A percentile compares a stretch with the other conserved stretches of the same genome.
Evolutionary conservation across 495 filamentous ascomycete species (phyloP).

Genomic region (Penicillium longicatenatum): DNA sequence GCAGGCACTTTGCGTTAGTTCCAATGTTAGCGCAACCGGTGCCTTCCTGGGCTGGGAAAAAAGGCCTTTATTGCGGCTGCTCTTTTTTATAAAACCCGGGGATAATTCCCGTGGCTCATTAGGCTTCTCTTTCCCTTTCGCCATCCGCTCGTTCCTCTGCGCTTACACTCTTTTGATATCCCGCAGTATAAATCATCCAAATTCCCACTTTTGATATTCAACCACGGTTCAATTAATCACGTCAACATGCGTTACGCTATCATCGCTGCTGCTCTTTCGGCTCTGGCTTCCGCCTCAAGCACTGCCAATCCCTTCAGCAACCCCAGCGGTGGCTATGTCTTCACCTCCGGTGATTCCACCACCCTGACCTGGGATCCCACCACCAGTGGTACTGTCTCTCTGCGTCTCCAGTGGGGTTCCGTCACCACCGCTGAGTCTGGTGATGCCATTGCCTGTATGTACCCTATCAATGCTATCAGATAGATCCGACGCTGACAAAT

Average conservation of each 20-base stretch:
- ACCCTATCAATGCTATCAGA: too few species aligned
- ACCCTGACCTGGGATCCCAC: constrained; percentile 59
- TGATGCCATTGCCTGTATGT: constrained; percentile 56
- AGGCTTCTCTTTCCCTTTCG: constrained; percentile 7
- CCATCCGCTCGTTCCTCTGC: constrained; percentile 11
- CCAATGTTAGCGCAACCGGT: background rate
- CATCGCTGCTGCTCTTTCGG: constrained; percentile 42
- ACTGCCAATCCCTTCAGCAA: constrained; percentile 57
- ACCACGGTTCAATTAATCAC: constrained; percentile 8
- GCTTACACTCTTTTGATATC: constrained; percentile 11
- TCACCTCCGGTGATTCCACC: constrained; percentile 52
- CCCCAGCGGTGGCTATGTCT: constrained; percentile 43
- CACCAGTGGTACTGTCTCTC: constrained; percentile 52
- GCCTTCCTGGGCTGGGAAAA: constrained; percentile 2
- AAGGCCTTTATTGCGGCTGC: background rate
- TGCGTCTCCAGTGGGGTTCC: constrained; percentile 55
- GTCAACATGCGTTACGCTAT: constrained; percentile 48
- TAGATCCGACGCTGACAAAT: constrained; percentile 15
- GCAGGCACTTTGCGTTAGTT: background rate
- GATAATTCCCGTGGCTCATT: constrained; percentile 3
- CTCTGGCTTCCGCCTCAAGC: constrained; percentile 35
- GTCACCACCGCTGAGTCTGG: constrained; percentile 46
- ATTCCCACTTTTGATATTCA: background rate
- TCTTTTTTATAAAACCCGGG: constrained; percentile 4
- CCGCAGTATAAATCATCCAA: background rate